Base-by-base conservation (phyloP, 2,329 filamentous ascomycete genomes). In the Nothophaeocryptopus gaeumannii region DNA sequence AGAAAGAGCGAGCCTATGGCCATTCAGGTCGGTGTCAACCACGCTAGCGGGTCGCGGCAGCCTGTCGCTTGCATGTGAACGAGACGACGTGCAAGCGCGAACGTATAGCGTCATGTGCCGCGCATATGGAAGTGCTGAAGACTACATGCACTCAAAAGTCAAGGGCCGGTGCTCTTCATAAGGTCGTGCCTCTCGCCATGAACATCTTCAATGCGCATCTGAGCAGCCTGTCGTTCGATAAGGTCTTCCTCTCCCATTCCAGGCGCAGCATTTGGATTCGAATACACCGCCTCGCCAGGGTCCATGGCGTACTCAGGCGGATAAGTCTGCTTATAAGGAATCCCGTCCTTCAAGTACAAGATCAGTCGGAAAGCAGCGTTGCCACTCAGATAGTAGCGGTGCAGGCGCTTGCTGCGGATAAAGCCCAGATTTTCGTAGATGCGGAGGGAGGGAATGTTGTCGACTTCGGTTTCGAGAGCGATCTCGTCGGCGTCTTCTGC, bases 381-480 rank as follows among this genome's bases (percentile, higher is more conserved):
- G 9, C 93, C 93, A 65, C 97, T 99, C 35, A 99, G 74, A 63
- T 99, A 99, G 67, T 99, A 99, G 37, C 93, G 80, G 70, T 97
- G 91, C 45, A 99, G 72, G 53, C 90, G 88, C 72, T 99, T 99
- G 53, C 89, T 95, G 44, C 92, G 79, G 15, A 97, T 71, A 65
- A 99, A 99, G 0, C 93, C 93, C 7, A 99, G 77, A 1, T 90
- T 79, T 70, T 99, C 92, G 70, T 99, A 99, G 8, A 99, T 75
- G 58, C 89, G 87, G 75, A 97, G 89, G 14, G 91, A 93, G 1
- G 90, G 85, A 1, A 83, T 81, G 66, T 99, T 99, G 12, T 86
- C 89, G 70, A 95, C 89, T 72, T 99, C 93, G 0, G 93, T 99
- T 73, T 99, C 93, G 26, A 99, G 81, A 2, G 95, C 92, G 53